phyloP scores from a whole-genome alignment of 345 rosid species.

The Ceriops zippeliana region DNA sequence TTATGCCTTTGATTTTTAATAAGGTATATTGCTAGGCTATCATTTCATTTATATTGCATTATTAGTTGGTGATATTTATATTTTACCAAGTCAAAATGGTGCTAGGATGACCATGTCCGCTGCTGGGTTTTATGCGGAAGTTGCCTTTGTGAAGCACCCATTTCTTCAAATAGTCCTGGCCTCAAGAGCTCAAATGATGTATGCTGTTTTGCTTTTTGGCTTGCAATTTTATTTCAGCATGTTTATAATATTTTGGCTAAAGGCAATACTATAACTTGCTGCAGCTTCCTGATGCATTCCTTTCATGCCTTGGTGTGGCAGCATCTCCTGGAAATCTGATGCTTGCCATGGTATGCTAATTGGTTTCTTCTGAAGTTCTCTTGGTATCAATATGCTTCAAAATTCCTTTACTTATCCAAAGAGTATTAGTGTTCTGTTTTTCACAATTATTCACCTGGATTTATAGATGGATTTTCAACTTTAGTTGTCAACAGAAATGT shows the following conservation, averaged over 20 bases:
- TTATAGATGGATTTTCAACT: background rate
- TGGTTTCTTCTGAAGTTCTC: background rate
- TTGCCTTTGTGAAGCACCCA: conserved; percentile 57
- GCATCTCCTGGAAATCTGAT: conserved; percentile 78
- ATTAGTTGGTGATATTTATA: background rate
- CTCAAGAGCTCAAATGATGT: conserved; percentile 63
- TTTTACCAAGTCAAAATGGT: conserved; percentile 9
- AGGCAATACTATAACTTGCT: conserved; percentile 20
- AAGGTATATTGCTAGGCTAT: background rate
- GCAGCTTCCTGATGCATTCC: conserved; percentile 76
- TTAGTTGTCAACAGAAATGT: no score
- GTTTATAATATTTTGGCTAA: conserved; percentile 15
- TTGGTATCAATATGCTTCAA: conserved; percentile 14
- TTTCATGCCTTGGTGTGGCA: conserved; percentile 79
- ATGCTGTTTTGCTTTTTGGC: conserved; percentile 24
- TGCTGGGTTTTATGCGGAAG: conserved; percentile 59
- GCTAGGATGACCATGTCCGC: conserved; percentile 76
- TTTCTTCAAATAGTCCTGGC: conserved; percentile 63
- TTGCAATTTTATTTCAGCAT: conserved; percentile 11
- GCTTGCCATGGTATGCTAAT: conserved; percentile 66
- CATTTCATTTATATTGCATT: background rate
- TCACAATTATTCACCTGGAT: background rate
- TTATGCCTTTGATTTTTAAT: background rate
- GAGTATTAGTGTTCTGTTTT: background rate
- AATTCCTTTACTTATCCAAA: background rate